phyloP scores from a whole-genome alignment of 768 basidiomycete genomes.

The Royoungia palumana region DNA sequence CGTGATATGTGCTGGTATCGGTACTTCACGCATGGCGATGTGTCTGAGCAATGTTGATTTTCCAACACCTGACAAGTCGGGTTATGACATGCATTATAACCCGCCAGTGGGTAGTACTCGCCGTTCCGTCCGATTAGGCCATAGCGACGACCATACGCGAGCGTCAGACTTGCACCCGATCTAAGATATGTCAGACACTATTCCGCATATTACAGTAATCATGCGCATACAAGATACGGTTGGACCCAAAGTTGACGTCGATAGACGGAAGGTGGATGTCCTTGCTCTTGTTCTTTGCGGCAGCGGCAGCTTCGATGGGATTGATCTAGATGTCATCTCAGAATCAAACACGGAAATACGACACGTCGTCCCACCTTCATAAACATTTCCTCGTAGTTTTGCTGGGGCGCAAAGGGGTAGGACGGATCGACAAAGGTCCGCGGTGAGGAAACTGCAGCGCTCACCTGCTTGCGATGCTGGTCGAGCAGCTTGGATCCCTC shows the following conservation, averaged over 20 bases:
- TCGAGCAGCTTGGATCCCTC: conserved; percentile 96
- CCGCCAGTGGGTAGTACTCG: conserved; percentile 16
- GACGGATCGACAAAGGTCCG: not conserved
- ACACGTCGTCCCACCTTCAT: conserved; percentile 69
- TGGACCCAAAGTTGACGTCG: conserved; percentile 94
- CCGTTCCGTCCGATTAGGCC: conserved; percentile 90
- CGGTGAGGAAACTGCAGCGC: conserved; percentile 4
- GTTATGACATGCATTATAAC: not conserved
- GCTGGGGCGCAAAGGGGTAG: conserved; percentile 42
- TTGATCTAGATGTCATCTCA: conserved; percentile 59
- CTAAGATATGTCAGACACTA: conserved; percentile 35
- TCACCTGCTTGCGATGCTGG: conserved; percentile 84
- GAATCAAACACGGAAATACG: not conserved
- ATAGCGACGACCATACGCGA: conserved; percentile 87
- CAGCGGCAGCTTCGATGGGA: conserved; percentile 75
- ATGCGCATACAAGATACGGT: conserved; percentile 74
- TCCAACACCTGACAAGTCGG: conserved; percentile 63
- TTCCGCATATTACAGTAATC: not conserved
- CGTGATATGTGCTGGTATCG: conserved; percentile 91
- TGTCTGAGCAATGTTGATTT: conserved; percentile 95
- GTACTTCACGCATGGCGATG: conserved; percentile 92
- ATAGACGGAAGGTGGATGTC: conserved; percentile 94
- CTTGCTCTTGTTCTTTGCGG: conserved; percentile 92
- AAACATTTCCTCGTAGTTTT: conserved; percentile 98
- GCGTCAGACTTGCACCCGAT: conserved; percentile 80